phyloP scores from a whole-genome alignment of 345 rosid genomes.

The Brassica incana region DNA sequence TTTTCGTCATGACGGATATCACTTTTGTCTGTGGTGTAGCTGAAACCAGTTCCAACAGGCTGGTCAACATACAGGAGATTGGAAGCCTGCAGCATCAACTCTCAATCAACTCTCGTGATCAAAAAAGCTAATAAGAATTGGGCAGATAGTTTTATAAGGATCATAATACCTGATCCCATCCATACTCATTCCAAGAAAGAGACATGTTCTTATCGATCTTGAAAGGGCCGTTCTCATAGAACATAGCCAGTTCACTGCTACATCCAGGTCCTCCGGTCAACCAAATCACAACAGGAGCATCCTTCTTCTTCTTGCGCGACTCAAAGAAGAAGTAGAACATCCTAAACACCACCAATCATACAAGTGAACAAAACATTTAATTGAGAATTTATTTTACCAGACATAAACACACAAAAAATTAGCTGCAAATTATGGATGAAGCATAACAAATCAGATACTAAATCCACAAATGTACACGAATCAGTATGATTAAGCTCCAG shows the following conservation, averaged over 20 bases:
- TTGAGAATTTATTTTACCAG: not conserved
- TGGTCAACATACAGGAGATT: conserved; percentile 95
- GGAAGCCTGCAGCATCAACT: conserved; percentile 58
- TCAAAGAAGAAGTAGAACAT: conserved; percentile 98
- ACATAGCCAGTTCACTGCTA: conserved; percentile 95
- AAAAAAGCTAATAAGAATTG: not conserved
- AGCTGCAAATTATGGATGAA: not conserved
- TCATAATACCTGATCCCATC: conserved; percentile 74
- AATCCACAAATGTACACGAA: not conserved
- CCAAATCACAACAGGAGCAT: conserved; percentile 93
- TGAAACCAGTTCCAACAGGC: conserved; percentile 97
- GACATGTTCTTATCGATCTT: conserved; percentile 74
- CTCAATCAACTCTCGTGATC: conserved; percentile 9
- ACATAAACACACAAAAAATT: not conserved
- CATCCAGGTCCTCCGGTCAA: conserved; percentile 99
- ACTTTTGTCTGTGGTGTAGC: conserved; percentile 81
- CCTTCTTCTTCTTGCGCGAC: conserved; percentile 65
- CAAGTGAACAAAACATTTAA: conserved; percentile 13
- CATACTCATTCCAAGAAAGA: conserved; percentile 82
- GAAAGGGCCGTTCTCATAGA: conserved; percentile 98
- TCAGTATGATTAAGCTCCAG: not conserved
- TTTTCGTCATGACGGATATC: conserved; percentile 85
- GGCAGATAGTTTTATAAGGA: not conserved
- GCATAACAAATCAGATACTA: not conserved
- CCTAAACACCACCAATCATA: conserved; percentile 45